Conservation (phyloP, 2,329 filamentous ascomycete genomes). For the Xylariales sp. region DNA sequence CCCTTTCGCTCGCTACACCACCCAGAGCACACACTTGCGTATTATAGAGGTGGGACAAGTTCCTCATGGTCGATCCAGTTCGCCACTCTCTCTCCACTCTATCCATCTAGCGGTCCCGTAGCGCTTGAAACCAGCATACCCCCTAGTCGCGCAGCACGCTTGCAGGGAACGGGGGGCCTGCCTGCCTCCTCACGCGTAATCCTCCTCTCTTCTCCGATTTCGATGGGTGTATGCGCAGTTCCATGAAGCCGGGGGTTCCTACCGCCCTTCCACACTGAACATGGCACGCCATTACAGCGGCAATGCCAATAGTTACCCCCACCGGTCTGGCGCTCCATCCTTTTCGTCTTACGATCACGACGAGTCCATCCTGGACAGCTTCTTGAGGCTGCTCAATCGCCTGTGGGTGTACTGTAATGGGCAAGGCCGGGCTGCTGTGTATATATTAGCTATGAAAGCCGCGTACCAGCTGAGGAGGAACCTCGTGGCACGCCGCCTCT, state of each 20-base stretch:
- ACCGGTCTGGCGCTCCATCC: conserved; percentile 17
- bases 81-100: too few relatives aligned
- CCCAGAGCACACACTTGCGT: too few relatives aligned
- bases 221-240: conserved; percentile 4
- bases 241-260: conserved; percentile 18
- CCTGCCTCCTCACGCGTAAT: neutral
- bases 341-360: neutral
- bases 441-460: conserved; percentile 22
- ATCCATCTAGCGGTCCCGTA: too few relatives aligned
- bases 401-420: conserved; percentile 37
- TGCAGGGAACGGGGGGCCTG: too few relatives aligned
- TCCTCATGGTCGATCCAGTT: too few relatives aligned
- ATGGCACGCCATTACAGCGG: conserved; percentile 36
- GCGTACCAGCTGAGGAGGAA: conserved; percentile 37
- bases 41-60: too few relatives aligned
- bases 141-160: too few relatives aligned
- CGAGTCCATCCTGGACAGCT: conserved; percentile 25
- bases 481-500: conserved; percentile 43
- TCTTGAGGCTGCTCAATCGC: conserved; percentile 23
- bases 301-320: conserved; percentile 4
- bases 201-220: neutral
- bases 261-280: conserved; percentile 13
- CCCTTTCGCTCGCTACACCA: too few relatives aligned
- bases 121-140: too few relatives aligned
- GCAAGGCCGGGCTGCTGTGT: conserved; percentile 32